Conservation (phyloP, 345 rosid genomes). For the Punica granatum region DNA sequence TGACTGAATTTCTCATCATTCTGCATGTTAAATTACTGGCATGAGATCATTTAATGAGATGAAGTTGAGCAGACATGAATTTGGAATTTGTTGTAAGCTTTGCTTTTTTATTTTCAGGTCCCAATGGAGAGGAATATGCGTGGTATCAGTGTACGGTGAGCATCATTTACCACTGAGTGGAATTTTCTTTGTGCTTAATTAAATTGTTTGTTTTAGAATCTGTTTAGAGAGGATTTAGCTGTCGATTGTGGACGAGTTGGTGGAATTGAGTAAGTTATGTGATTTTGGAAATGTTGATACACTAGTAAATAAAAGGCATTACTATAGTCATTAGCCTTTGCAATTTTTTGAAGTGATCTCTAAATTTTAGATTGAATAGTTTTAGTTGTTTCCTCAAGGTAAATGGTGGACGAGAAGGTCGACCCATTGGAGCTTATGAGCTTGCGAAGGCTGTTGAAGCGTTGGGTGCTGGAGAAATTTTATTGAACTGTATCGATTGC, state of each 20-base stretch:
- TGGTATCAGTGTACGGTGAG: conserved; percentile 99
- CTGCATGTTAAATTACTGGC: not conserved
- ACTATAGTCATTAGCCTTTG: not conserved
- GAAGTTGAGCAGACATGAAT: not conserved
- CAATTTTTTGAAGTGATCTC: not conserved
- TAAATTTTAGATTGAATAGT: not conserved
- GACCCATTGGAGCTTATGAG: conserved; percentile 96
- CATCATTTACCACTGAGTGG: not conserved
- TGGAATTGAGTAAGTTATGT: not conserved
- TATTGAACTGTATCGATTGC: conserved; percentile 92
- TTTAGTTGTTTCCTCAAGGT: conserved; percentile 36
- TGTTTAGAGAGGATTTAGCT: not conserved
- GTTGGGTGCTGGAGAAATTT: conserved; percentile 93
- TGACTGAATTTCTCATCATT: not conserved
- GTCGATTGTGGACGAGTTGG: not conserved
- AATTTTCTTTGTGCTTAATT: not conserved
- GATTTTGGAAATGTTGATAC: not conserved
- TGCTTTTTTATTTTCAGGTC: conserved; percentile 43
- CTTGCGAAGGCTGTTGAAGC: conserved; percentile 95
- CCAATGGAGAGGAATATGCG: conserved; percentile 86
- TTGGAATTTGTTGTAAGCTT: not conserved
- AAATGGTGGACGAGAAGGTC: conserved; percentile 93
- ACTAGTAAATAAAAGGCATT: not conserved
- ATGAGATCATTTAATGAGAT: not conserved
- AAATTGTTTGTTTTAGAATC: not conserved